Conservation (phyloP, 129 eudicot species). For the Centaurea solstitialis region DNA sequence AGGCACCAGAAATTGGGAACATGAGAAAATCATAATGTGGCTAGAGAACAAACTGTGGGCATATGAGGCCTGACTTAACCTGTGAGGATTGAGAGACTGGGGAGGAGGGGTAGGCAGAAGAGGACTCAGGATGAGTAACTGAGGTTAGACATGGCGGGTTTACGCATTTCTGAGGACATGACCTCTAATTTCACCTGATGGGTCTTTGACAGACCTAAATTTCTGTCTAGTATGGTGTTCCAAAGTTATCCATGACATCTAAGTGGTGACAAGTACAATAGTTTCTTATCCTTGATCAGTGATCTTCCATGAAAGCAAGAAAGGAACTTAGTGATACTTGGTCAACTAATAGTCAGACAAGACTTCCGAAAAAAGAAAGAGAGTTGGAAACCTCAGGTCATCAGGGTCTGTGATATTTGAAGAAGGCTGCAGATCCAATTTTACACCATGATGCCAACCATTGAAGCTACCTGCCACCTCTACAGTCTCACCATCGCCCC, state of each 20-base stretch:
- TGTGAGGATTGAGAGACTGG: background rate
- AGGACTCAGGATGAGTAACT: background rate
- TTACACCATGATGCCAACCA: slow-evolving; percentile 87
- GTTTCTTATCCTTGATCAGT: background rate
- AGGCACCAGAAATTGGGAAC: background rate
- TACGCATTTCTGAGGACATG: background rate
- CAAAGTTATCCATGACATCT: no score
- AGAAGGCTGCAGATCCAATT: slow-evolving; percentile 65
- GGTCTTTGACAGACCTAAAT: background rate
- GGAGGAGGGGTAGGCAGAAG: background rate
- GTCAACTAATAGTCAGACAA: background rate
- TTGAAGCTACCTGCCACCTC: slow-evolving; percentile 98
- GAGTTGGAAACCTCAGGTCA: slow-evolving; percentile 50
- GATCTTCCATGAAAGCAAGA: background rate
- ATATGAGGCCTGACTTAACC: background rate
- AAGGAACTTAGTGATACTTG: slow-evolving; percentile 2
- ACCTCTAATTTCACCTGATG: background rate
- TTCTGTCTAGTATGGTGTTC: background rate
- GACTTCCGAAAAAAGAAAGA: background rate
- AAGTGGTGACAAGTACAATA: background rate
- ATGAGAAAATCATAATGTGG: background rate
- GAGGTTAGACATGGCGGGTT: background rate
- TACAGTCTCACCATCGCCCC: slow-evolving; percentile 72
- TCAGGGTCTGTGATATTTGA: slow-evolving; percentile 49
- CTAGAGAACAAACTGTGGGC: background rate